Evolutionary conservation across 2,329 filamentous ascomycete genomes (phyloP).

Genomic region (Aplosporella prunicola): DNA sequence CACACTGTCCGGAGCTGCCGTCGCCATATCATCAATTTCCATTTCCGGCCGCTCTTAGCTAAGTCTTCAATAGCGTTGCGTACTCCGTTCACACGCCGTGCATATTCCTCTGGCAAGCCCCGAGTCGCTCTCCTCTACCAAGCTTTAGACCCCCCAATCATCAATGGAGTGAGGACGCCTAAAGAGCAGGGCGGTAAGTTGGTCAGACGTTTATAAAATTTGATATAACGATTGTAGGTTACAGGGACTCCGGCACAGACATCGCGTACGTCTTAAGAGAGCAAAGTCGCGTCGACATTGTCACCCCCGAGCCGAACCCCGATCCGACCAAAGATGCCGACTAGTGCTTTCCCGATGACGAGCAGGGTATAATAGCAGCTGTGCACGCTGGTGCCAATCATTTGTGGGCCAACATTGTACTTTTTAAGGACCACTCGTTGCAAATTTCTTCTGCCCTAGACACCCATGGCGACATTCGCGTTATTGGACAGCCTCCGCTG

Average conservation of each 20-base stretch:
- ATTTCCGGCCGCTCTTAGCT: too few species aligned
- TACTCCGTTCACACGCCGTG: too few species aligned
- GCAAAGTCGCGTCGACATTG: slow-evolving; percentile 21
- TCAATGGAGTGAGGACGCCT: slow-evolving; percentile 40
- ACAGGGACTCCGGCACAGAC: slow-evolving; percentile 41
- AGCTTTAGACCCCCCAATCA: slow-evolving; percentile 37
- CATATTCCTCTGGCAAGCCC: too few species aligned
- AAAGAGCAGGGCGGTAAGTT: slow-evolving; percentile 38
- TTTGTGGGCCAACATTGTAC: slow-evolving; percentile 44
- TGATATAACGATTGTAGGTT: slow-evolving; percentile 27
- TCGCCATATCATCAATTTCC: too few species aligned
- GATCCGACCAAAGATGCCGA: slow-evolving; percentile 65
- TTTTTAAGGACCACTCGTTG: slow-evolving; percentile 41
- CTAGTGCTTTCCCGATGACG: slow-evolving; percentile 86
- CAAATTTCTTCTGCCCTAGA: slow-evolving; percentile 32
- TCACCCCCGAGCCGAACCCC: slow-evolving; percentile 26
- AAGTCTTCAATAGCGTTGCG: too few species aligned
- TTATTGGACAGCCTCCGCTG: slow-evolving; percentile 40
- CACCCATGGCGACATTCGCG: slow-evolving; percentile 23
- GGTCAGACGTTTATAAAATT: not conserved
- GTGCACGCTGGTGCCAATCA: slow-evolving; percentile 71
- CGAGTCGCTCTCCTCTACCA: slow-evolving; percentile 40
- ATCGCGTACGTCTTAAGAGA: slow-evolving; percentile 35
- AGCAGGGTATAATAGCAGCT: slow-evolving; percentile 96
- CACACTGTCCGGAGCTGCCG: too few species aligned